phyloP scores from a whole-genome alignment of 345 rosid genomes.

The Geranium rotundifolium region DNA sequence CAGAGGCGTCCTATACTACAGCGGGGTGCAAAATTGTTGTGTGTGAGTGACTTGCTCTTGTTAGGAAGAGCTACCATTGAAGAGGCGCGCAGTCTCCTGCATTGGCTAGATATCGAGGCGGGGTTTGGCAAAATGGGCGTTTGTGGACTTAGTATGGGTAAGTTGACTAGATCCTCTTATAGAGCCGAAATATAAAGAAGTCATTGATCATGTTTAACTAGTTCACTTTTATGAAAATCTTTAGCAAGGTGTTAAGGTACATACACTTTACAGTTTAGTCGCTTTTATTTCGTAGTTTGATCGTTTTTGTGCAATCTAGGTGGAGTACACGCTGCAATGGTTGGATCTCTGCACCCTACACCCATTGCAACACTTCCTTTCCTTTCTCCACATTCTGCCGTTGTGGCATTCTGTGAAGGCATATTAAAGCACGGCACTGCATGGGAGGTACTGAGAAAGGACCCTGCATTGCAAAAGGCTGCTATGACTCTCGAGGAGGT shows the following conservation, averaged over 20 bases:
- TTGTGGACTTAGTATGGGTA: slow-evolving; percentile 99
- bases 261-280: background rate
- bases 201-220: background rate
- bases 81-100: slow-evolving; percentile 79
- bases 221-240: slow-evolving; percentile 1
- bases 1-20: slow-evolving; percentile 83
- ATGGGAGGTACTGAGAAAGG: slow-evolving; percentile 95
- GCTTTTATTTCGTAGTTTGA: slow-evolving; percentile 2
- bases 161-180: slow-evolving; percentile 5
- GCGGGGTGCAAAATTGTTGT: slow-evolving; percentile 72
- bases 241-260: background rate
- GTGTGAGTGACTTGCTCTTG: slow-evolving; percentile 94
- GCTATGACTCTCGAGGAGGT: slow-evolving; percentile 89
- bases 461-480: slow-evolving; percentile 56
- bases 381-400: slow-evolving; percentile 96
- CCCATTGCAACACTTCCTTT: slow-evolving; percentile 94
- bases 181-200: background rate
- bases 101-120: slow-evolving; percentile 77
- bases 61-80: slow-evolving; percentile 91
- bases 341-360: slow-evolving; percentile 95
- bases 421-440: slow-evolving; percentile 88
- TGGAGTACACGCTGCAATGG: slow-evolving; percentile 99
- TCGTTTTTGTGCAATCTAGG: slow-evolving; percentile 35
- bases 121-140: slow-evolving; percentile 95
- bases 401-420: slow-evolving; percentile 98